Base-by-base conservation (phyloP, 2,329 filamentous ascomycete species). In the Trichophyton verrucosum region DNA sequence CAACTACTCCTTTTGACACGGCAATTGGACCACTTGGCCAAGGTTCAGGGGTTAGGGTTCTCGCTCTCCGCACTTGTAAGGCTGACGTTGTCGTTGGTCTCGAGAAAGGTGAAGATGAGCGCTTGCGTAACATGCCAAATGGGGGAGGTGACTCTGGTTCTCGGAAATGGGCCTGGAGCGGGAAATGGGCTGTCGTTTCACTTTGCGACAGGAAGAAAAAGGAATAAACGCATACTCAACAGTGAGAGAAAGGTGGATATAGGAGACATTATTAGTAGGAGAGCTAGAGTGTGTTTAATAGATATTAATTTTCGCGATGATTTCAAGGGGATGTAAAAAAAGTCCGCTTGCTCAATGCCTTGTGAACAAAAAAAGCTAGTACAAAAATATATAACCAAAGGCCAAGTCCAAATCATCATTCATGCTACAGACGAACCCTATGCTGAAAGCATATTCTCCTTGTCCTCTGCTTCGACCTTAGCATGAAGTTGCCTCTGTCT, bases 181-280 rank as follows among this genome's bases (percentile, higher is more conserved):
- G 92, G 47, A 96, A 96, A 75, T 97, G 89, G 88, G 92, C 92
- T 4, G 90, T 97, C n/a, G 86, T 95, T 3, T 91, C 89, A 33
- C 90, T 91, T 68, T 90, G 82, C 53, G 81, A 86, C 66, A 88
- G 88, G 0, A 88, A 88, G 71, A 27, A 13, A n/a, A 30, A 33
- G 49, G 5, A 6, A 27, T 53, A 30, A 30, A 30, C 22, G 7
- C 17, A 47, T 11, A 46, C 15, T 8, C 3, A 20, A 22, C 5
- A 1, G 4, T 24, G 44, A 20, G 44, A 47, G 17, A 47, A 46
- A n/a, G 13, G 22, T 27, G 22, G 46, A 38, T 38, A 13, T 38
- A 11, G 9, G 11, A 11, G 33, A 6, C 13, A 38, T 38, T 9
- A 38, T 38, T 38, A 38, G 33, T 38, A 38, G 27, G 33, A 38